Conservation (phyloP, 306 rosid species). For the Sicyos edulis region DNA sequence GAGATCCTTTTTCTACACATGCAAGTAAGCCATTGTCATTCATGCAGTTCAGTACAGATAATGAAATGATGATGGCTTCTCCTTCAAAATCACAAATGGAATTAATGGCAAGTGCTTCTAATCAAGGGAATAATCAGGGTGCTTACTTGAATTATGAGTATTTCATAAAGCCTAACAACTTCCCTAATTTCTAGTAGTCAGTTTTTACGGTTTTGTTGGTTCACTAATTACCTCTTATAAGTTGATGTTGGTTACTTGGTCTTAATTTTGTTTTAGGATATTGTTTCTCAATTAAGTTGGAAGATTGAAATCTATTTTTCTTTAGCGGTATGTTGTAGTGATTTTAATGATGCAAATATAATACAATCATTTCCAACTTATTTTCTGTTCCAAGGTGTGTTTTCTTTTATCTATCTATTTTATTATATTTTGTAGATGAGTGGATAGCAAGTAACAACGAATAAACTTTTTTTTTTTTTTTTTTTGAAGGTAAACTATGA, state of each 20-base stretch:
- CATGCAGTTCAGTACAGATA: neutral
- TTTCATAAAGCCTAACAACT: conserved; percentile 11
- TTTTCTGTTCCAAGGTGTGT: too few relatives aligned
- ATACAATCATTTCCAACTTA: too few relatives aligned
- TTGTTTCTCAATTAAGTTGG: neutral
- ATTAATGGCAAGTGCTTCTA: neutral
- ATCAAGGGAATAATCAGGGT: neutral
- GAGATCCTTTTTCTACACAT: neutral
- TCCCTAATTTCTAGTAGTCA: neutral
- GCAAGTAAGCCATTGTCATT: neutral
- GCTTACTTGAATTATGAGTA: neutral
- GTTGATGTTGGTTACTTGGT: too few relatives aligned
- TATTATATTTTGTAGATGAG: too few relatives aligned
- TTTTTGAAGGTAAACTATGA: too few relatives aligned
- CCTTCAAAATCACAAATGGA: neutral
- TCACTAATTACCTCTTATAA: neutral
- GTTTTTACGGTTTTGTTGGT: neutral
- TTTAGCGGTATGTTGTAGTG: neutral
- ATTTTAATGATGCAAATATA: neutral
- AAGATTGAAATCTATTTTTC: neutral
- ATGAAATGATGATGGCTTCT: neutral
- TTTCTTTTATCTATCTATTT: too few relatives aligned
- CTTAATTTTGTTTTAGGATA: neutral
- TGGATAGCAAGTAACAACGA: too few relatives aligned
- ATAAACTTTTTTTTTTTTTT: too few relatives aligned